Evolutionary conservation across 1,284 basidiomycete species (phyloP).

Genomic region (Erythrobasidium hasegawianum): DNA sequence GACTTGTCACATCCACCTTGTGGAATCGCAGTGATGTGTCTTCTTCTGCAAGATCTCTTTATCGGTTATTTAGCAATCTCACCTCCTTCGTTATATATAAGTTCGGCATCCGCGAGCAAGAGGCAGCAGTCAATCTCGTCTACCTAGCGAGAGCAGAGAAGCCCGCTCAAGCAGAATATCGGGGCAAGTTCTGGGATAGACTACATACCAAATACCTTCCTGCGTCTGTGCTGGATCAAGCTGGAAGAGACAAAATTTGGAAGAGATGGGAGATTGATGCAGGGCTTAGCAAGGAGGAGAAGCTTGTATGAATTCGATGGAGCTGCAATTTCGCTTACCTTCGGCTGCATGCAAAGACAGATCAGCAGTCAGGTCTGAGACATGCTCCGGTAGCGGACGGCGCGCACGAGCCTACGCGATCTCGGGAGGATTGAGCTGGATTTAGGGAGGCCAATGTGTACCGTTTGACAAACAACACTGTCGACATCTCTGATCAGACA

Average conservation of each 20-base stretch:
- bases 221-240: not conserved
- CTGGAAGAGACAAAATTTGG: not conserved
- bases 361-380: too few species aligned
- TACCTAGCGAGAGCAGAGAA: not conserved
- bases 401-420: too few species aligned
- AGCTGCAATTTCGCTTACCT: too few species aligned
- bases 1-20: not conserved
- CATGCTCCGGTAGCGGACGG: too few species aligned
- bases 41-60: not conserved
- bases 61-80: not conserved
- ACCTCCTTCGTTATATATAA: not conserved
- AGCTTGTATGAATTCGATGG: too few species aligned
- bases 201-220: not conserved
- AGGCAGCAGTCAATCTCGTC: not conserved
- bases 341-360: too few species aligned
- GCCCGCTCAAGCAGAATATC: not conserved
- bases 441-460: too few species aligned
- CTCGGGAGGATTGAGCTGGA: too few species aligned
- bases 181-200: not conserved
- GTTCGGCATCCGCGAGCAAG: not conserved
- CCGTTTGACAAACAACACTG: too few species aligned
- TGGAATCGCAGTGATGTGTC: not conserved
- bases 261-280: conserved; percentile 1
- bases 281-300: not conserved
- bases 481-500: too few species aligned